These are phyloP conservation scores for Boletellus emodensis DNA, from an alignment of 768 basidiomycete genomes.

Conservation along the genomic window DNA sequence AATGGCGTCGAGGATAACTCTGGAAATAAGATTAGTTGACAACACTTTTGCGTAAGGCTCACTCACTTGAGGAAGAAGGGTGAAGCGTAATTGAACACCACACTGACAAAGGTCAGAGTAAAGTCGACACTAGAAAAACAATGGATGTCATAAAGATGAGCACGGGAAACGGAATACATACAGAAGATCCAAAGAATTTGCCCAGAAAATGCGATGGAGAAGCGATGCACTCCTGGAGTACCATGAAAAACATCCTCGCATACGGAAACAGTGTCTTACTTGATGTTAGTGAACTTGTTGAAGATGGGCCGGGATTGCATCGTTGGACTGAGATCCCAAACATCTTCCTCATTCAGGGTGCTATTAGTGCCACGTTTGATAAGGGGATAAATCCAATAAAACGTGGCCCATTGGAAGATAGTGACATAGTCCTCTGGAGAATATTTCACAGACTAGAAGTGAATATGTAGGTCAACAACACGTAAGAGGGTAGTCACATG, in stretches of 20 bases:
- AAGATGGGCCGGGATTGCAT: constrained; percentile 66
- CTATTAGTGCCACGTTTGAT: constrained; percentile 45
- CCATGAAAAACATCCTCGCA: background rate
- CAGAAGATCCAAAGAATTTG: constrained; percentile 47
- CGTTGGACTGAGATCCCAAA: constrained; percentile 68
- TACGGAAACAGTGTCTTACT: constrained; percentile 4
- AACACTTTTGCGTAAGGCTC: background rate
- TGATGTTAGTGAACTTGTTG: constrained; percentile 36
- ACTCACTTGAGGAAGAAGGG: constrained; percentile 82
- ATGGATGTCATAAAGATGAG: background rate
- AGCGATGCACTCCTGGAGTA: constrained; percentile 29
- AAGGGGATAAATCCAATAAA: constrained; percentile 68
- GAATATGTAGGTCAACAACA: background rate
- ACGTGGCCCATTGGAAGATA: constrained; percentile 68
- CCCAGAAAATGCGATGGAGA: constrained; percentile 39
- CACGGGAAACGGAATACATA: constrained; percentile 4
- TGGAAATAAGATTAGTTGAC: constrained; percentile 16
- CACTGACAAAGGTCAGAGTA: constrained; percentile 59
- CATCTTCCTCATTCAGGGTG: constrained; percentile 66
- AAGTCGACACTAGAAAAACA: constrained; percentile 54
- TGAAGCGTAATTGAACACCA: constrained; percentile 71
- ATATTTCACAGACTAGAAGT: constrained; percentile 23
- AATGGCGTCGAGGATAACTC: constrained; percentile 59
- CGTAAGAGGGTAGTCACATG: background rate
- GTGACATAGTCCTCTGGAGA: constrained; percentile 72